These are phyloP conservation scores for Saccharomycopsis vini DNA, from an alignment of 805 yeast genomes.

Conservation along the genomic window DNA sequence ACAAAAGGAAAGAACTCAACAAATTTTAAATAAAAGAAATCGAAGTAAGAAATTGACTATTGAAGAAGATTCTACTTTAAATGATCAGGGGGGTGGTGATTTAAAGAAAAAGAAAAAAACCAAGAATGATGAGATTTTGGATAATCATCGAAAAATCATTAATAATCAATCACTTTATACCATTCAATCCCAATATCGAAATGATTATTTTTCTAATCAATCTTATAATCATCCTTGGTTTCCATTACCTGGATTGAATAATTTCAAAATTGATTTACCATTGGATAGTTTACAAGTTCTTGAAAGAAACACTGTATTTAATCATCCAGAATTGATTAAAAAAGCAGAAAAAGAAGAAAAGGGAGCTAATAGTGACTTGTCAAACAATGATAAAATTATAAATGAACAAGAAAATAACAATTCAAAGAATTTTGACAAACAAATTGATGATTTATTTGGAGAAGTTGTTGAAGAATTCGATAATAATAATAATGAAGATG, in stretches of 20 bases:
- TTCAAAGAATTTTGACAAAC: neutral
- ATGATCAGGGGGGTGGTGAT: too few relatives aligned
- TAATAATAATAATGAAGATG: neutral
- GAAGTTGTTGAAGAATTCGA: neutral
- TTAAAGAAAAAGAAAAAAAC: neutral
- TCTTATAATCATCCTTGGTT: conserved; percentile 17
- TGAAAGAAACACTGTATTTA: conserved; percentile 12
- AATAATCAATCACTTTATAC: conserved; percentile 3
- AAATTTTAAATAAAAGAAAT: neutral
- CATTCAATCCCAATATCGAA: neutral
- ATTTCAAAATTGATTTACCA: conserved; percentile 10
- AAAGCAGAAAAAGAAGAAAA: neutral
- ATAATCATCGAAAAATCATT: conserved; percentile 2
- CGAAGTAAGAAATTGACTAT: neutral
- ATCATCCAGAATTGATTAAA: conserved; percentile 12
- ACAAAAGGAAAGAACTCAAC: neutral
- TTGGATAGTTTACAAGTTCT: neutral
- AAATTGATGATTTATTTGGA: conserved; percentile 8
- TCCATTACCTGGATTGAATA: conserved; percentile 13
- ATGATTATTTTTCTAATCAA: conserved; percentile 5
- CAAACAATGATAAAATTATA: neutral
- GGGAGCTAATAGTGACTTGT: neutral
- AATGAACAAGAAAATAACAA: neutral
- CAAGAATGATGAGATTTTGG: neutral
- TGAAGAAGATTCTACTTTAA: neutral